These are phyloP conservation scores for Bombardia bombarda DNA, from an alignment of 495 filamentous ascomycete species.

Conservation along the genomic window DNA sequence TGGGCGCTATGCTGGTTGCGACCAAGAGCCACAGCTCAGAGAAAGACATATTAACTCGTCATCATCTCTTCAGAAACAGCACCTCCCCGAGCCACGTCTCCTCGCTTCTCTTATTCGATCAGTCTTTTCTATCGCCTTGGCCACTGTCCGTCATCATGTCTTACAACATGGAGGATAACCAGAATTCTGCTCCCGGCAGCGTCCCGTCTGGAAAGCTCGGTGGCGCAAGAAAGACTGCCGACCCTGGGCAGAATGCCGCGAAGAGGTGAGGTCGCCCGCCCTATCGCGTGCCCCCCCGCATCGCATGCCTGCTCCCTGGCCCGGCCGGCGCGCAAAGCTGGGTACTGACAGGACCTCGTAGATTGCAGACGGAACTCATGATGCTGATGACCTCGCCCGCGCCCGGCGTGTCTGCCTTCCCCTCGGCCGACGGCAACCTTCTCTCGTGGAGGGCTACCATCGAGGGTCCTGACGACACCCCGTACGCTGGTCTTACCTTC, in stretches of 20 bases:
- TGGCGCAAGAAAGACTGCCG: conserved; percentile 42
- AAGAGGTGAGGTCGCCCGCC: conserved; percentile 52
- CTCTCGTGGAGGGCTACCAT: conserved; percentile 91
- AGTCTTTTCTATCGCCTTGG: conserved; percentile 1
- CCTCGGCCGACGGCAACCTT: conserved; percentile 81
- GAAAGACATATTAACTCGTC: conserved; percentile 14
- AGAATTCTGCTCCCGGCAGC: conserved; percentile 61
- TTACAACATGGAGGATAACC: conserved; percentile 61
- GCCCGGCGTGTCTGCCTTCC: conserved; percentile 92
- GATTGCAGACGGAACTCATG: conserved; percentile 95
- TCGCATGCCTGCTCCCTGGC: too few relatives aligned
- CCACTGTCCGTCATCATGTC: conserved; percentile 42
- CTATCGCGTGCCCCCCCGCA: background rate
- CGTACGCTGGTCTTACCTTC: conserved; percentile 81
- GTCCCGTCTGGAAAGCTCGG: conserved; percentile 50
- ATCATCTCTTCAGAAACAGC: conserved; percentile 2
- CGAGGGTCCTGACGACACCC: conserved; percentile 81
- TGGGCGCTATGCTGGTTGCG: too few relatives aligned
- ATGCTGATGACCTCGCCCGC: conserved; percentile 92
- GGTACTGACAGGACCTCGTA: conserved; percentile 32
- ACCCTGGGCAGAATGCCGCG: conserved; percentile 64
- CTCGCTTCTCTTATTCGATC: background rate
- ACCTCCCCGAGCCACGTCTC: background rate
- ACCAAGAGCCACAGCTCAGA: background rate
- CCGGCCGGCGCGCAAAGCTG: too few relatives aligned